These are phyloP conservation scores for Aspergillus fumigatiaffinis DNA, from an alignment of 2,329 filamentous ascomycete genomes.

Conservation along the genomic window DNA sequence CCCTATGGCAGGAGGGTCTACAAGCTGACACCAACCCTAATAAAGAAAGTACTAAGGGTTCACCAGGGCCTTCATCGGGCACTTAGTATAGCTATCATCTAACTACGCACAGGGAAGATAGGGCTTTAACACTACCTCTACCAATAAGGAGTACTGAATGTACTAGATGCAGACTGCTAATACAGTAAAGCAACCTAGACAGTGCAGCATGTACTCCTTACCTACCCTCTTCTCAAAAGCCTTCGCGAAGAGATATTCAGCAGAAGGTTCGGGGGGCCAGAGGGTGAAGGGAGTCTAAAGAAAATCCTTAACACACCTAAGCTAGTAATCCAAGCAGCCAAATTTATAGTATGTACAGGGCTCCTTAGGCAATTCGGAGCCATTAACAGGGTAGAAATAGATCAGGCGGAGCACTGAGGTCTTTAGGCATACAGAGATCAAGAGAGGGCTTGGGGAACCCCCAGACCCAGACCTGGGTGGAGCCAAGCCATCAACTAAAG, in stretches of 20 bases:
- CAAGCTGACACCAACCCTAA: too few species aligned
- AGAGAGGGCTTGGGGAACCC: too few species aligned
- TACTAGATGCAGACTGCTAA: conserved; percentile 5
- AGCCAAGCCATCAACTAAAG: too few species aligned
- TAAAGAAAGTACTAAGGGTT: too few species aligned
- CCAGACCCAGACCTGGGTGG: too few species aligned
- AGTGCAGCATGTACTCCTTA: conserved; percentile 4
- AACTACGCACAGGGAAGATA: too few species aligned
- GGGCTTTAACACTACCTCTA: background rate
- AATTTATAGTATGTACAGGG: conserved; percentile 10
- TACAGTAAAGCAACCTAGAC: conserved; percentile 8
- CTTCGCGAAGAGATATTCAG: conserved; percentile 5
- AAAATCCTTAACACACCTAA: too few species aligned
- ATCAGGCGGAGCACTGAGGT: conserved; percentile 4
- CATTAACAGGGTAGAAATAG: background rate
- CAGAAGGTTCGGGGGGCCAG: conserved; percentile 1
- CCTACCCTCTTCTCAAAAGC: conserved; percentile 1
- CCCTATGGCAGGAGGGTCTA: too few species aligned
- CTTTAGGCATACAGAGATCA: background rate
- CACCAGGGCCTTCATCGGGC: too few species aligned
- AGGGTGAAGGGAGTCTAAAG: conserved; percentile 5
- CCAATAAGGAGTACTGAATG: conserved; percentile 4
- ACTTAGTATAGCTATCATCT: too few species aligned
- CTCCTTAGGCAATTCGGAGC: conserved; percentile 12
- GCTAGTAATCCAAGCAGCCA: conserved; percentile 6